phyloP scores from a whole-genome alignment of 2,329 filamentous ascomycete species.

The Penicillium concentricum region DNA sequence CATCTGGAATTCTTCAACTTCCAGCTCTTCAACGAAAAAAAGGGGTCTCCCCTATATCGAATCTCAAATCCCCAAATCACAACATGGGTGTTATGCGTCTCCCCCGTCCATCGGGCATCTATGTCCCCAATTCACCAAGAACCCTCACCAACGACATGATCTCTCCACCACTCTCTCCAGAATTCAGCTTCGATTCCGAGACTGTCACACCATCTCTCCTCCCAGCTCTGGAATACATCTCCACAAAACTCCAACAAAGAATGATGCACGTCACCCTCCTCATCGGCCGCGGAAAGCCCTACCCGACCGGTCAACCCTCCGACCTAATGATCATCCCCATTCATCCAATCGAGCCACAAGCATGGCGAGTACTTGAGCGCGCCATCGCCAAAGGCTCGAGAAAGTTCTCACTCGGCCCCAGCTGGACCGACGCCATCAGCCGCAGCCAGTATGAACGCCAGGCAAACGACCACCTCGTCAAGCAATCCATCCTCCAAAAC shows the following conservation, averaged over 20 bases:
- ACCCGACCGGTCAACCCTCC: conserved; percentile 38
- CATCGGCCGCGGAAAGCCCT: conserved; percentile 41
- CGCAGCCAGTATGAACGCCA: conserved; percentile 36
- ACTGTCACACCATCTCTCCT: conserved; percentile 36
- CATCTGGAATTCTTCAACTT: background rate
- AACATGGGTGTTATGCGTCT: conserved; percentile 39
- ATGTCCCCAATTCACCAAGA: conserved; percentile 35
- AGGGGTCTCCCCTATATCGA: background rate
- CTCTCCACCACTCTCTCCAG: conserved; percentile 40
- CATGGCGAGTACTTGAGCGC: conserved; percentile 33
- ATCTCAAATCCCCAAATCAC: background rate
- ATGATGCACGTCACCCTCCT: conserved; percentile 42
- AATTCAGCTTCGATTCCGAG: conserved; percentile 40
- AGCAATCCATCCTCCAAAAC: conserved; percentile 46
- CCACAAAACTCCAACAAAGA: conserved; percentile 40
- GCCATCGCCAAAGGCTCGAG: conserved; percentile 37
- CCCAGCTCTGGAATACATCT: conserved; percentile 45
- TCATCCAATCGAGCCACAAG: conserved; percentile 30
- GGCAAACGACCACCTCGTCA: conserved; percentile 42
- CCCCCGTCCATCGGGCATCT: conserved; percentile 36
- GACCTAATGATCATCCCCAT: conserved; percentile 42
- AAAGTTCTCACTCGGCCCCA: conserved; percentile 39
- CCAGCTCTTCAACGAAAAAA: background rate
- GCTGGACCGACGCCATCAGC: conserved; percentile 41
- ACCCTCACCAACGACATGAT: conserved; percentile 43